Percentiles rank a stretch among this genome's conserved stretches.
Evolutionary conservation across 1,139 yeast species (phyloP).

Genomic region (Saccharomyces hybrid): DNA sequence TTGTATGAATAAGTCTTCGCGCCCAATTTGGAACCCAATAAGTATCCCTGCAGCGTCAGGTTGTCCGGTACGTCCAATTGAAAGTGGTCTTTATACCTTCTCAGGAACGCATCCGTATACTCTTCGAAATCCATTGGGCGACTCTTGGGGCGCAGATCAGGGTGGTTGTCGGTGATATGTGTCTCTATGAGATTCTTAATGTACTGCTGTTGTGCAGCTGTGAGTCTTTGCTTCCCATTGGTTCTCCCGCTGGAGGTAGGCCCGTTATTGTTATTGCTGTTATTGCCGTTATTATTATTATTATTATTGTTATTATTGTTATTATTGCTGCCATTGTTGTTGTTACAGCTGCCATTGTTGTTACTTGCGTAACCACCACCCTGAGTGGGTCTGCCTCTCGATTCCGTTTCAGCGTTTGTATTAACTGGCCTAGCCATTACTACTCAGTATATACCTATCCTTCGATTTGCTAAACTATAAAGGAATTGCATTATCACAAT

Average conservation of each 20-base stretch:
- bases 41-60: constrained; percentile 27
- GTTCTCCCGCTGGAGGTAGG: constrained; percentile 9
- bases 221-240: constrained; percentile 25
- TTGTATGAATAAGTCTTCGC: constrained; percentile 25
- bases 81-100: constrained; percentile 30
- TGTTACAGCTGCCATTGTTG: constrained; percentile 9
- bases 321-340: not conserved
- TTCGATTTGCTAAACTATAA: not conserved
- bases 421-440: constrained; percentile 20
- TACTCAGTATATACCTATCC: not conserved
- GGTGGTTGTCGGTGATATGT: constrained; percentile 30
- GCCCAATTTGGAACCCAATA: constrained; percentile 30
- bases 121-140: constrained; percentile 27
- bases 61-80: constrained; percentile 26
- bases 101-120: constrained; percentile 28
- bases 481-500: not conserved
- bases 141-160: constrained; percentile 13
- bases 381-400: constrained; percentile 12
- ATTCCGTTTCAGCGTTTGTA: constrained; percentile 29
- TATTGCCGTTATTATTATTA: constrained; percentile 8
- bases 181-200: constrained; percentile 23
- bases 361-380: constrained; percentile 16
- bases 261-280: constrained; percentile 2
- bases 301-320: constrained; percentile 16
- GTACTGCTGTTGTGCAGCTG: constrained; percentile 31